Evolutionary conservation across 148 eudicot species (phyloP), one percentile per base, ranked within the genome.

Genomic region (Spergularia marina): DNA sequence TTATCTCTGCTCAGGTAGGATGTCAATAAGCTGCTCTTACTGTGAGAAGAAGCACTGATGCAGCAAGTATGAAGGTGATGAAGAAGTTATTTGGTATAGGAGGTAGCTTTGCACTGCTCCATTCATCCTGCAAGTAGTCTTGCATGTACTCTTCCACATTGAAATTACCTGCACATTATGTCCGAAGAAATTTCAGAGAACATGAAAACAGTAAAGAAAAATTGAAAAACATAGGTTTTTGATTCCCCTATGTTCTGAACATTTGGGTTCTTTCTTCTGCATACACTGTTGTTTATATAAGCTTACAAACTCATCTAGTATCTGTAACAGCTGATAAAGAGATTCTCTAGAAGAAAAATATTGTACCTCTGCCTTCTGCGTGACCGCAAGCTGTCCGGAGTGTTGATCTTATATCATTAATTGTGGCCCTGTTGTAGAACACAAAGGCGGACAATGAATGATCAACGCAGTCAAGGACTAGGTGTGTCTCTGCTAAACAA

Each of bases 341-440:
- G 30, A 44, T 67, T 44, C 7, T 41, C 30, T 17, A 21, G 52
- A 41, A 66, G 53, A 25, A 18, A 51, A 18, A 16, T 52, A 25
- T 20, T 13, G 20, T 61, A 86, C 91, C 89, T 83, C 88, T 84
- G 18, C 73, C 77, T 55, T 36, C 55, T 16, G 77, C 51, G 70
- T 79, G 82, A 63, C 89, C 75, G 54, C 91, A 88, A 25, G 84
- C 91, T 68, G 83, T 68, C 73, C 56, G 52, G 79, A 88, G 81
- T 16, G 84, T 85, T 20, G 71, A 17, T 71, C 82, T 76, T 10
- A 88, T 59, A 72, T 68, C 68, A 44, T 73, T 21, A 49, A 77
- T 75, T 14, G 89, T 81, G 68, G 91, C 91, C 72, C 68, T 87
- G 76, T 86, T 86, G 84, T 70, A 84, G 88, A 88, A 88, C 14